Conservation (phyloP, 1,139 yeast genomes). For the Blastobotrys serpentis region DNA sequence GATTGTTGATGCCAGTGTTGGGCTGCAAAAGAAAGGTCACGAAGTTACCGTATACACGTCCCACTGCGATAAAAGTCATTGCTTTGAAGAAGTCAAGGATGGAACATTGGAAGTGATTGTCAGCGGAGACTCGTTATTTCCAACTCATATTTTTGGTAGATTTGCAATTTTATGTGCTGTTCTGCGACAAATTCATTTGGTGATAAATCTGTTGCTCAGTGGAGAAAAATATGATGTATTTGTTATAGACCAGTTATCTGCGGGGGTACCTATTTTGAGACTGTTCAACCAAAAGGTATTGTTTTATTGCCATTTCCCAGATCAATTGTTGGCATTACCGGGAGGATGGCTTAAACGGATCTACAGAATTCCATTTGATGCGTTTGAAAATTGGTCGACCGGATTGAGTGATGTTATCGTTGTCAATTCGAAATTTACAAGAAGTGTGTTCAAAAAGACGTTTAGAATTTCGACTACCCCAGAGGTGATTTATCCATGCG, state of each 20-base stretch:
- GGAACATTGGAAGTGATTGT: slow-evolving; percentile 61
- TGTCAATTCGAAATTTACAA: slow-evolving; percentile 86
- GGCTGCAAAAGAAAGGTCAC: slow-evolving; percentile 69
- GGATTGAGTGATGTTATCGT: slow-evolving; percentile 73
- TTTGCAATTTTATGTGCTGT: slow-evolving; percentile 83
- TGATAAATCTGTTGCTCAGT: slow-evolving; percentile 48
- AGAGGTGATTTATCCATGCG: slow-evolving; percentile 87
- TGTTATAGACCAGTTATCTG: slow-evolving; percentile 84
- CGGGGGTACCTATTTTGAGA: slow-evolving; percentile 75
- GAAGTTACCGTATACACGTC: slow-evolving; percentile 75
- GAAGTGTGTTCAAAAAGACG: slow-evolving; percentile 61
- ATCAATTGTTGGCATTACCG: slow-evolving; percentile 68
- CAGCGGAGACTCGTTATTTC: slow-evolving; percentile 72
- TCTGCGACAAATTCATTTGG: slow-evolving; percentile 72
- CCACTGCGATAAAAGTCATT: slow-evolving; percentile 80
- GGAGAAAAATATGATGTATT: slow-evolving; percentile 63
- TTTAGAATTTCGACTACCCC: slow-evolving; percentile 56
- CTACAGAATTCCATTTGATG: slow-evolving; percentile 81
- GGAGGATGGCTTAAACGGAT: slow-evolving; percentile 54
- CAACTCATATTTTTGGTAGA: slow-evolving; percentile 62
- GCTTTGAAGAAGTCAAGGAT: slow-evolving; percentile 81
- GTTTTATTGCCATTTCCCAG: slow-evolving; percentile 97
- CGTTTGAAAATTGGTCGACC: slow-evolving; percentile 77
- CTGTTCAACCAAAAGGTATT: slow-evolving; percentile 48
- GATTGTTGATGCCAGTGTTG: slow-evolving; percentile 92